These are phyloP conservation scores for Ceratonia siliqua DNA, from an alignment of 306 rosid species.

Conservation along the genomic window DNA sequence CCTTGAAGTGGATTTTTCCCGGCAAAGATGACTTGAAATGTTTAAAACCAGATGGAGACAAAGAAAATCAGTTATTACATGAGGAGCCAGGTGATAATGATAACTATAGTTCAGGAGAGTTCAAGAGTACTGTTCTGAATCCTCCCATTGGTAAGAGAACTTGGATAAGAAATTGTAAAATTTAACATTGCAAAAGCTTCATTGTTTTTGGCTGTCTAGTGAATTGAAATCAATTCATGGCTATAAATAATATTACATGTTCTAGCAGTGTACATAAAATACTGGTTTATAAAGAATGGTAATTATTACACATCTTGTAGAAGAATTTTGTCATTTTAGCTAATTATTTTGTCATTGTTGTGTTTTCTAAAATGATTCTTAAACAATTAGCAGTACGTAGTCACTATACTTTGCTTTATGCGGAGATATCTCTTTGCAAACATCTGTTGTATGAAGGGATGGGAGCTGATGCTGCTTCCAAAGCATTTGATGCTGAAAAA, in stretches of 20 bases:
- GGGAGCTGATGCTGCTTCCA: constrained; percentile 38
- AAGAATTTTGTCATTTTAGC: constrained; percentile 17
- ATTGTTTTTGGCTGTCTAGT: constrained; percentile 11
- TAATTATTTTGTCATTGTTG: constrained; percentile 23
- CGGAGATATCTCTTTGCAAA: constrained; percentile 35
- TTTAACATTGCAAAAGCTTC: background rate
- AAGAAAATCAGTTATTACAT: constrained; percentile 39
- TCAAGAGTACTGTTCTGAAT: constrained; percentile 34
- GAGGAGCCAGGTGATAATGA: constrained; percentile 38
- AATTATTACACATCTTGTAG: constrained; percentile 12
- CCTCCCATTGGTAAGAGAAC: constrained; percentile 57
- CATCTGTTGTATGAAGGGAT: constrained; percentile 37
- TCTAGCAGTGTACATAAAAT: constrained; percentile 15
- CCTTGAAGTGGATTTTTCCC: constrained; percentile 38
- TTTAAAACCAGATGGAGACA: constrained; percentile 37
- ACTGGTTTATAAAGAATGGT: constrained; percentile 13
- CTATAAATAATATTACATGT: constrained; percentile 15
- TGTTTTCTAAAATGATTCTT: constrained; percentile 29
- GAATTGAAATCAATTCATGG: constrained; percentile 22
- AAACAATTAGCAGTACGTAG: constrained; percentile 31
- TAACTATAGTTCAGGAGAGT: constrained; percentile 44
- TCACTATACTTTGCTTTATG: constrained; percentile 35
- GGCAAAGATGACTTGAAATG: constrained; percentile 41
- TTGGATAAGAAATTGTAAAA: constrained; percentile 5
- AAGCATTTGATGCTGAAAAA: constrained; percentile 32